phyloP scores from a whole-genome alignment of 371 early-diverging fungal species.

The Fennellomyces sp. region DNA sequence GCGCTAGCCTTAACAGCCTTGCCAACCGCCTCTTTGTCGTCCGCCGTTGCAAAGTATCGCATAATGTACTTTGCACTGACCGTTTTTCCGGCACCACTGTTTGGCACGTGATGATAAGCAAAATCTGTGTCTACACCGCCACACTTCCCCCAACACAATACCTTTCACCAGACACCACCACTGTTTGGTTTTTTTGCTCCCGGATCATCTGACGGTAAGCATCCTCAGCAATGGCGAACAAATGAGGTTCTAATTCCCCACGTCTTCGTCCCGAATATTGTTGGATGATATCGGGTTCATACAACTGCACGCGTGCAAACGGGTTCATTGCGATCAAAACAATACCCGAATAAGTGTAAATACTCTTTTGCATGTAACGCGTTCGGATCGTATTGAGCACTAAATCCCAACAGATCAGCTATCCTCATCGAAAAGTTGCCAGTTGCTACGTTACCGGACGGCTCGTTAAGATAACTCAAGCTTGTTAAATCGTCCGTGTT shows the following conservation, averaged over 20 bases:
- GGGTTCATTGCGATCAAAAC: slow-evolving; percentile 99
- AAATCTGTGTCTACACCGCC: no score
- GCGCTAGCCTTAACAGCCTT: slow-evolving; percentile 28
- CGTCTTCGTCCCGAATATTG: slow-evolving; percentile 93
- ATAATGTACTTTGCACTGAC: slow-evolving; percentile 96
- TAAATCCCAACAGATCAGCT: neutral
- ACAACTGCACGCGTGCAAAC: slow-evolving; percentile 87
- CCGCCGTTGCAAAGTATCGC: slow-evolving; percentile 96
- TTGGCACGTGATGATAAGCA: no score
- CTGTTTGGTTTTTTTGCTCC: slow-evolving; percentile 93
- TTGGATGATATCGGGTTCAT: slow-evolving; percentile 87
- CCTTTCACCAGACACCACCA: slow-evolving; percentile 98
- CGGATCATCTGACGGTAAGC: slow-evolving; percentile 95
- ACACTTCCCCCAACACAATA: no score
- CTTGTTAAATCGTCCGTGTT: slow-evolving; percentile 92
- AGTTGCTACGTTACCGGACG: slow-evolving; percentile 65
- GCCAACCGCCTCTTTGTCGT: slow-evolving; percentile 60
- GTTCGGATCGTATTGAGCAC: slow-evolving; percentile 90
- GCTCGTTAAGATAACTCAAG: slow-evolving; percentile 90
- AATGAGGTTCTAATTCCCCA: slow-evolving; percentile 97
- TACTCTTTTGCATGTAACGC: slow-evolving; percentile 87
- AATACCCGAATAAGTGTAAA: slow-evolving; percentile 99
- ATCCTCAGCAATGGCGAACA: slow-evolving; percentile 98
- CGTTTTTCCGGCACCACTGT: slow-evolving; percentile 96
- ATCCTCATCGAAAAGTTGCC: neutral